Conservation (phyloP, 176 grass and related monocot genomes). For the Pharus latifolius region DNA sequence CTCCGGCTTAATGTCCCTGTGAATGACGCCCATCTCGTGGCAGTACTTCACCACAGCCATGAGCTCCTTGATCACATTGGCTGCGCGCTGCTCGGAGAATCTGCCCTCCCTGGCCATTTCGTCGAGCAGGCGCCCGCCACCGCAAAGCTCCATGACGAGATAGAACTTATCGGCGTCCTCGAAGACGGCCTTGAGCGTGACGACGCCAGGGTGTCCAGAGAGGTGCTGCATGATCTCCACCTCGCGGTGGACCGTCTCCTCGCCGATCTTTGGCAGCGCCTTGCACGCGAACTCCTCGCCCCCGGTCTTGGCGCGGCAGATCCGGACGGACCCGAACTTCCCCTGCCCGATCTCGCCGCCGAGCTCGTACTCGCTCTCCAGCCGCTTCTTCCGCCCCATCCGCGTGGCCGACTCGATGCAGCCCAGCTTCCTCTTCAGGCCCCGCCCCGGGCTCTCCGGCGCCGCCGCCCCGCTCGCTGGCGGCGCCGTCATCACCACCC, state of each 20-base stretch:
- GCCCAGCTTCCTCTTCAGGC: constrained; percentile 79
- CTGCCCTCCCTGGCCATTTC: constrained; percentile 40
- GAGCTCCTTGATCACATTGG: constrained; percentile 55
- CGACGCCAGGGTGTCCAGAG: constrained; percentile 79
- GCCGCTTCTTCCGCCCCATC: constrained; percentile 72
- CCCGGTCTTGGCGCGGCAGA: constrained; percentile 57
- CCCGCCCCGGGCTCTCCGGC: constrained; percentile 42
- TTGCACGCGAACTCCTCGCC: constrained; percentile 82
- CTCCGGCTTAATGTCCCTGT: constrained; percentile 91
- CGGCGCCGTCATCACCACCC: constrained; percentile 34
- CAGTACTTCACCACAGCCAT: constrained; percentile 77
- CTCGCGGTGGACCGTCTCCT: constrained; percentile 90
- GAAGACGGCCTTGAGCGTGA: constrained; percentile 80
- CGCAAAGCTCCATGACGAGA: constrained; percentile 89
- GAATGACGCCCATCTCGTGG: constrained; percentile 91
- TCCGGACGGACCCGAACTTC: constrained; percentile 80
- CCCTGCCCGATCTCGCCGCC: constrained; percentile 69
- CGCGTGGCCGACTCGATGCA: constrained; percentile 70
- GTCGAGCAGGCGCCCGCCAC: constrained; percentile 59
- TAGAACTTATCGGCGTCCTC: constrained; percentile 70
- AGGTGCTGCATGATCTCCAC: constrained; percentile 99
- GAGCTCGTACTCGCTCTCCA: constrained; percentile 71
- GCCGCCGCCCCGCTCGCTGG: constrained; percentile 37
- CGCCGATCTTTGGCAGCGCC: constrained; percentile 61
- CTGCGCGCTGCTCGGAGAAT: constrained; percentile 57